phyloP scores from a whole-genome alignment of 2,329 filamentous ascomycete species.

The Sclerotinia trifoliorum region DNA sequence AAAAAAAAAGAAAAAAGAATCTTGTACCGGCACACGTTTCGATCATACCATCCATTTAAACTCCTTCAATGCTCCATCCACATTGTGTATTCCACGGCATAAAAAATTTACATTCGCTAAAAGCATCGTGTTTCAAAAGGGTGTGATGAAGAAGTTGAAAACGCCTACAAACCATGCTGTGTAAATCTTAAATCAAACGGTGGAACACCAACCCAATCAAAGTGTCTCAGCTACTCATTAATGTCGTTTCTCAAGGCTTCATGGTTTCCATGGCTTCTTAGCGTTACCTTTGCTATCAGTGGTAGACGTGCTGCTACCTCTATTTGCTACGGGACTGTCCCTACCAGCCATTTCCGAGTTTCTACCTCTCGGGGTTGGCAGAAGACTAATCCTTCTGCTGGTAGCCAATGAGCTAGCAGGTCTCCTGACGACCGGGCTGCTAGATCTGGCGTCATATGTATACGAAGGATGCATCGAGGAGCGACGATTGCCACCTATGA shows the following conservation, averaged over 20 bases:
- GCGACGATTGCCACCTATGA: constrained; percentile 46
- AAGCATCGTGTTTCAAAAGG: constrained; percentile 17
- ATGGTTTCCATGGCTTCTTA: constrained; percentile 34
- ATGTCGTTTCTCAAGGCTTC: neutral
- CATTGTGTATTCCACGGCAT: constrained; percentile 9
- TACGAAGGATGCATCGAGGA: constrained; percentile 53
- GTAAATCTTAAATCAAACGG: neutral
- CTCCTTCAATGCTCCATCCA: constrained; percentile 16
- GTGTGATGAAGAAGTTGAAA: constrained; percentile 11
- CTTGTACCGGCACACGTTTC: constrained; percentile 17
- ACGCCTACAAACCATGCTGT: constrained; percentile 14
- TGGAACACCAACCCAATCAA: constrained; percentile 12
- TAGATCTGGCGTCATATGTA: constrained; percentile 39
- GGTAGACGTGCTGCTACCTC: constrained; percentile 31
- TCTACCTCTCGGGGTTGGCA: constrained; percentile 47
- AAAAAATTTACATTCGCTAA: constrained; percentile 20
- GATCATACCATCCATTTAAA: constrained; percentile 14
- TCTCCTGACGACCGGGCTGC: constrained; percentile 41
- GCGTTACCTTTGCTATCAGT: constrained; percentile 33
- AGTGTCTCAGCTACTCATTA: constrained; percentile 3
- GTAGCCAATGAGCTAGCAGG: constrained; percentile 57
- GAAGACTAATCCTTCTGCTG: constrained; percentile 52
- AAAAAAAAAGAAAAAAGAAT: neutral
- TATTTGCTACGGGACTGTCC: constrained; percentile 48
- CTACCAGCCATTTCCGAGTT: constrained; percentile 45